Percentiles rank a stretch among this genome's conserved stretches.
Conservation (phyloP, 2,329 filamentous ascomycete species). For the Fusarium brevicatenulatum region DNA sequence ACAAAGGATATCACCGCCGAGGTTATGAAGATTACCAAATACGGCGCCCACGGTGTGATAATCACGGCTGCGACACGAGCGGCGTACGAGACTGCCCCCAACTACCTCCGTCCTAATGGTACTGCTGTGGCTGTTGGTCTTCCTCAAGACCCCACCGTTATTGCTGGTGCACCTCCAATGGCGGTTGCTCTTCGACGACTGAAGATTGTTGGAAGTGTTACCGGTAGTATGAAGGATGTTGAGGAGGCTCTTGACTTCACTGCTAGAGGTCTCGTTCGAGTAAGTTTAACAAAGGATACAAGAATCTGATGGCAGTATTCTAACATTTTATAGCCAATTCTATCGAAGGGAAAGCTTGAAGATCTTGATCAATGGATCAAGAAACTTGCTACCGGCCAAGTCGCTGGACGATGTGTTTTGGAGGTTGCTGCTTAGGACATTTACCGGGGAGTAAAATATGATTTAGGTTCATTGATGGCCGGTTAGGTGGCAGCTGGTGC, state of each 20-base stretch:
- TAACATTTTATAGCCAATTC: conserved; percentile 33
- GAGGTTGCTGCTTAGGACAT: conserved; percentile 19
- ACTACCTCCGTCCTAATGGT: conserved; percentile 82
- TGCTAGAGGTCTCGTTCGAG: conserved; percentile 34
- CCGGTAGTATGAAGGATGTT: conserved; percentile 38
- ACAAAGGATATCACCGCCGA: conserved; percentile 81
- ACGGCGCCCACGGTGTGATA: conserved; percentile 88
- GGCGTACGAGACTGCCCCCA: conserved; percentile 92
- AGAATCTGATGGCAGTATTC: rapidly evolving
- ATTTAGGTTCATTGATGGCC: rapidly evolving
- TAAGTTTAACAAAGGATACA: not conserved
- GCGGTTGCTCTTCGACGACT: conserved; percentile 26
- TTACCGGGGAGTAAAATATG: rapidly evolving
- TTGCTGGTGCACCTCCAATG: conserved; percentile 38
- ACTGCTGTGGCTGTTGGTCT: conserved; percentile 86
- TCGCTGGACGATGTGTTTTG: conserved; percentile 40
- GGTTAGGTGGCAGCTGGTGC: not conserved
- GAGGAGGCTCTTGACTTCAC: conserved; percentile 44
- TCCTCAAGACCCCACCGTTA: conserved; percentile 54
- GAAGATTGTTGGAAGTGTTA: conserved; percentile 41
- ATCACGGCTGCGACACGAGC: conserved; percentile 85
- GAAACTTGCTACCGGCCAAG: conserved; percentile 34
- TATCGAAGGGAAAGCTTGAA: conserved; percentile 40
- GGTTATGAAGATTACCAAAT: conserved; percentile 74
- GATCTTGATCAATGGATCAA: conserved; percentile 39